Evolutionary conservation across 345 rosid species (phyloP), one percentile per base, ranked within the genome.

Genomic region (Microcos paniculata): DNA sequence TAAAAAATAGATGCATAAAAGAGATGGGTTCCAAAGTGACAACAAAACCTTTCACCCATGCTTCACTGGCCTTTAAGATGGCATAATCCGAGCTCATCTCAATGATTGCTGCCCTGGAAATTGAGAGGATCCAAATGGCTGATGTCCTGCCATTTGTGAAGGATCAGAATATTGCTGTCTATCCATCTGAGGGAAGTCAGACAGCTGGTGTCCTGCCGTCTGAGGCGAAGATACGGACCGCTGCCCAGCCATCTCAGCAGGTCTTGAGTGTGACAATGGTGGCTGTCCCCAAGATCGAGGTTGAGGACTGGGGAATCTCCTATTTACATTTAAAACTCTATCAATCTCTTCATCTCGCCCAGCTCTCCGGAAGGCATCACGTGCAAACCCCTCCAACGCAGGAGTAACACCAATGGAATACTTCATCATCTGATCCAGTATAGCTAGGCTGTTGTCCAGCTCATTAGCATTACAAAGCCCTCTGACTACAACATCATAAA

Each of bases 401-500:
- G 95, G 97, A 74, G 85, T 82, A 76, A 94, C 72, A 74, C 93
- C 97, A 53, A 92, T 87, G 72, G 84, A 80, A 63, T 85, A 72
- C 81, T 85, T 82, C 79, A 88, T 79, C 94, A 96, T 92, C 82
- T 92, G 90, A 76, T 87, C 89, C 66, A 91, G 42, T 26, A 90
- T 81, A 75, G 83, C 90, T 81, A 78, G 78, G 84, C 89, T 74
- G 62, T 28, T 64, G 70, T 91, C 97, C 68, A 92, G 81, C 79
- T 87, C 90, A 80, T 78, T 86, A 76, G 82, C 92, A 80, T 85
- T 78, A 76, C 94, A 92, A 38, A 96, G 91, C 52, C 97, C 97
- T 76, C 92, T 85, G 69, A 91, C 86, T 75, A 96, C 97, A 58
- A 89, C 90, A 84, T 91, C 97, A 81, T 92, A 96, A 53, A 94